Conservation (phyloP, 768 basidiomycete genomes). For the Serpula lacrymans region DNA sequence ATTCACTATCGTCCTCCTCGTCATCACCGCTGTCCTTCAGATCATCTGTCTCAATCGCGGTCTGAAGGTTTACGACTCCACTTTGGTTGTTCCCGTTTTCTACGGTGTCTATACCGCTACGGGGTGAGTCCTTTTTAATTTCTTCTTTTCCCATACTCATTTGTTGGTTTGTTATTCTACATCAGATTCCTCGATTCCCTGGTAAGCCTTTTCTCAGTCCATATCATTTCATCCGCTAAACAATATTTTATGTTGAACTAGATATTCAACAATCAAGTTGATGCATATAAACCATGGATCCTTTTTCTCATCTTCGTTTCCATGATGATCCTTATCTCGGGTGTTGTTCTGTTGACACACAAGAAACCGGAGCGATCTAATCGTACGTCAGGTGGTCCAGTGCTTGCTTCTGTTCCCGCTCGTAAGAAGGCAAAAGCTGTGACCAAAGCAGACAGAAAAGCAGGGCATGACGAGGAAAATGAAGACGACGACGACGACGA, state of each 20-base stretch:
- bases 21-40: constrained; percentile 78
- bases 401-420: constrained; percentile 18
- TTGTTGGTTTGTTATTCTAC: background rate
- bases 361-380: constrained; percentile 72
- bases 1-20: constrained; percentile 62
- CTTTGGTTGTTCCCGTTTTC: constrained; percentile 90
- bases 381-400: constrained; percentile 21
- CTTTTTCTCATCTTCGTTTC: constrained; percentile 86
- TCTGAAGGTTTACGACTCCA: constrained; percentile 86
- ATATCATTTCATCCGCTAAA: background rate
- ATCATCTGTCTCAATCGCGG: constrained; percentile 91
- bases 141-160: constrained; percentile 7
- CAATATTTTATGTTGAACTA: constrained; percentile 9
- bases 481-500: constrained; percentile 21
- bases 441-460: constrained; percentile 10
- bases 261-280: constrained; percentile 84
- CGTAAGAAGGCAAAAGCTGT: constrained; percentile 20
- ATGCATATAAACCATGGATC: constrained; percentile 84
- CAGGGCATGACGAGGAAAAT: no score
- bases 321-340: constrained; percentile 81
- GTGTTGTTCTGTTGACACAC: constrained; percentile 90
- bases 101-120: constrained; percentile 89
- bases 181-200: constrained; percentile 60
- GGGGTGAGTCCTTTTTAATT: constrained; percentile 44
- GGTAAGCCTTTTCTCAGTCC: constrained; percentile 14